Evolutionary conservation across 345 rosid species (phyloP), one percentile per base, ranked within the genome.

Genomic region (Gossypium raimondii): DNA sequence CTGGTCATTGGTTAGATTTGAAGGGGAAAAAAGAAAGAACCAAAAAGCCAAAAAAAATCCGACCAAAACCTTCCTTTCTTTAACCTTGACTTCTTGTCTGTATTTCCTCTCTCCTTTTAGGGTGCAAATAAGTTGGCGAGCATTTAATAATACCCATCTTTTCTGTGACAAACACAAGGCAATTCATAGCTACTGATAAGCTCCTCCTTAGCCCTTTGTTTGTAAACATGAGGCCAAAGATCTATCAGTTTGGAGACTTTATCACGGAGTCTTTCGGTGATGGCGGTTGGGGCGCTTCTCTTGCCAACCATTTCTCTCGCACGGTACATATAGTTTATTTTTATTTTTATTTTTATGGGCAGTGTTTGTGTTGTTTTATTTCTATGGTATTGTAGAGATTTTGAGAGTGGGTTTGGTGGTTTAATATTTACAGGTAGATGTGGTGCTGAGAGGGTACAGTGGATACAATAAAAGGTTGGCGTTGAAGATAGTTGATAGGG

Each of bases 271-370:
- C 98, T 67, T 92, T 90, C 29, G 73, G 51, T 41, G 84, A 82
- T 45, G 89, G 89, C 38, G 95, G 92, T 7, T 92, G 98, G 98
- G 97, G 95, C 43, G 90, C 97, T 61, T 84, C 91, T 59, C 95
- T 94, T 22, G 87, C 90, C 63, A 68, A 91, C 83, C 94, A 87
- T 73, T 86, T 94, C 81, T 76, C 82, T 79, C 97, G 98, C 80
- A 85, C 87, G 87, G 98, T 88, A 86, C 1, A 20, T 0, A 2
- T 48, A 34, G 38, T 4, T 34, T 34, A 0, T 5, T 34, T 4
- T 4, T 3, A 0, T 29, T 29, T 29, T 29, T 29, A 0, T 34
- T 34, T 34, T 4, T 4, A 5, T 34, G 38, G 38, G 38, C 38
- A 34, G 38, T 34, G 38, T 34, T 34, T 34, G 7, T 34, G 38